Conservation (phyloP, 2,329 filamentous ascomycete species). For the Paramyrothecium roridum region DNA sequence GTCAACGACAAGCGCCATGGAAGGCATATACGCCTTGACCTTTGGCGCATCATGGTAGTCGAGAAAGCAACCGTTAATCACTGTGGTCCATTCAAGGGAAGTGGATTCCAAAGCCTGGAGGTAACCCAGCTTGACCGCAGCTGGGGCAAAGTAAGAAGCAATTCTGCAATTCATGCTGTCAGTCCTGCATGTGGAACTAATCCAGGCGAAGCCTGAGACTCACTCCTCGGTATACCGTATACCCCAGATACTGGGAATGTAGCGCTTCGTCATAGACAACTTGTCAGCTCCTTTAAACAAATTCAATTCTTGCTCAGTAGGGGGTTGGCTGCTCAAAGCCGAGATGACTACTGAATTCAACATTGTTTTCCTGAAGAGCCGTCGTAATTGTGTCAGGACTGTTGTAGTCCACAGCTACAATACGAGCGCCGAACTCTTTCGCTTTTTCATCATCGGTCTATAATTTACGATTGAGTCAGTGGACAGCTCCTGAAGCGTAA, state of each 20-base stretch:
- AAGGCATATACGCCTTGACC: constrained; percentile 32
- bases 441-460: constrained; percentile 13
- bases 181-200: no score
- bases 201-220: no score
- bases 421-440: constrained; percentile 15
- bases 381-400: constrained; percentile 12
- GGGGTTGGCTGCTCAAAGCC: constrained; percentile 28
- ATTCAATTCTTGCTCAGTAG: constrained; percentile 33
- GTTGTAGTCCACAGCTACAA: constrained; percentile 23
- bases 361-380: constrained; percentile 29
- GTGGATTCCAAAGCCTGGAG: background rate
- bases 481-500: background rate
- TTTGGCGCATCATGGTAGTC: constrained; percentile 40
- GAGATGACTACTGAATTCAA: constrained; percentile 47
- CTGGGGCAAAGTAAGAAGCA: background rate
- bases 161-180: no score
- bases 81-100: constrained; percentile 30
- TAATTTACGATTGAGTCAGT: background rate
- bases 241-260: constrained; percentile 3
- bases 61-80: constrained; percentile 40
- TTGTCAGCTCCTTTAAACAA: constrained; percentile 39
- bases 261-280: constrained; percentile 3
- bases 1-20: constrained; percentile 38
- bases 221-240: constrained; percentile 1
- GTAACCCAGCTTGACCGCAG: background rate